A percentile compares a stretch with the other conserved stretches of the same genome.
Conservation (phyloP, 345 rosid genomes). For the Mallotus nudiflorus region DNA sequence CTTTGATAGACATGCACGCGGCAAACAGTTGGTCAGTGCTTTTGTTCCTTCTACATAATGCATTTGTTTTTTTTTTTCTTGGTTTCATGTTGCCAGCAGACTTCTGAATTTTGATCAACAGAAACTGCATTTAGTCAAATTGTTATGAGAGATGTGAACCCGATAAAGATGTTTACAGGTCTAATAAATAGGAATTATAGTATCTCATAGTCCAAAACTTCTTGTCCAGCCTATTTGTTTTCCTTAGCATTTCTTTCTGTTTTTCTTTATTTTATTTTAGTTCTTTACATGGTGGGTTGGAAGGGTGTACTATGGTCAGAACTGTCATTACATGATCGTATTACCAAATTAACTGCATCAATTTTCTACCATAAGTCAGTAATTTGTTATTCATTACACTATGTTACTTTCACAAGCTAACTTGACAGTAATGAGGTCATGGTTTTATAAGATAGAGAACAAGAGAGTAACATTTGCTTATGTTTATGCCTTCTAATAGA, state of each 20-base stretch:
- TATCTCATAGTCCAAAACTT: background rate
- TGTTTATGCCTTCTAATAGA: no score
- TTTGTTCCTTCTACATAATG: background rate
- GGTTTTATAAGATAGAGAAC: no score
- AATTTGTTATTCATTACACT: no score
- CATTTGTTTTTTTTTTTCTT: background rate
- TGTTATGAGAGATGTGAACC: background rate
- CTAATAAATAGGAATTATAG: background rate
- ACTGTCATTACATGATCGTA: no score
- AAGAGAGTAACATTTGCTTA: no score
- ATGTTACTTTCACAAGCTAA: no score
- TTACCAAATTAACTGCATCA: no score
- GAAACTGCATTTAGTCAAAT: conserved; percentile 4
- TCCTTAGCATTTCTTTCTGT: background rate
- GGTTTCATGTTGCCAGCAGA: background rate
- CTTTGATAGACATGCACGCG: conserved; percentile 68
- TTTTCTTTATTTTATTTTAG: background rate
- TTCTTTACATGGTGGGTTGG: no score
- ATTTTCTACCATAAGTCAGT: no score
- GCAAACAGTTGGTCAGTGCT: conserved; percentile 79
- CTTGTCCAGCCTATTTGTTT: no score
- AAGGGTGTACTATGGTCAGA: no score
- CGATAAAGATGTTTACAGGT: background rate
- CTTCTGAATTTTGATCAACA: background rate
- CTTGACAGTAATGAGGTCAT: no score